phyloP scores from a whole-genome alignment of 345 rosid species.

The Gossypium longicalyx region DNA sequence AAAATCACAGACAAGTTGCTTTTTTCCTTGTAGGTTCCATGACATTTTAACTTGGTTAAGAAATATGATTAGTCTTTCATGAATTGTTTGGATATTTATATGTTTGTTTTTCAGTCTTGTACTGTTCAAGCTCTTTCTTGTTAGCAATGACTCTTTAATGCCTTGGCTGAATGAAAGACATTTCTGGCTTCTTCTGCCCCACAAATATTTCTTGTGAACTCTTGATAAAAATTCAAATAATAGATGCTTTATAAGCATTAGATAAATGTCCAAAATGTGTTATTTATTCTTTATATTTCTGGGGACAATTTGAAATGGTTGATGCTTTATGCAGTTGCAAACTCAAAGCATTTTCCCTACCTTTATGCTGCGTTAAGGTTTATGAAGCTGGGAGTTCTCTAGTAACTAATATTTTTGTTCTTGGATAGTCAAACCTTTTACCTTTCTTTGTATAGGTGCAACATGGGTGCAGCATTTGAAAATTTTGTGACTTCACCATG shows the following conservation, averaged over 20 bases:
- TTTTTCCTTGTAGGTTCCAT: slow-evolving; percentile 92
- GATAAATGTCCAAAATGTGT: background rate
- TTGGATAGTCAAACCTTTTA: background rate
- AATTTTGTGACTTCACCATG: background rate
- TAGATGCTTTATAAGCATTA: background rate
- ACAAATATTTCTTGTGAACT: slow-evolving; percentile 1
- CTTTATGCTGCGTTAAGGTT: background rate
- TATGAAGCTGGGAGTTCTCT: background rate
- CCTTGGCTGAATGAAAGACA: slow-evolving; percentile 9
- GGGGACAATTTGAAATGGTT: background rate
- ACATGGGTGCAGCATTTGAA: slow-evolving; percentile 2
- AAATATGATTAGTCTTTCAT: slow-evolving; percentile 20
- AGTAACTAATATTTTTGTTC: slow-evolving; percentile 8
- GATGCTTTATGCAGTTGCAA: background rate
- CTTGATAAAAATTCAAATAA: background rate
- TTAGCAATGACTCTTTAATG: slow-evolving; percentile 12
- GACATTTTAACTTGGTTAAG: slow-evolving; percentile 27
- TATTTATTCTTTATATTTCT: background rate
- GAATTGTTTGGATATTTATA: background rate
- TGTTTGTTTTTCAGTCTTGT: background rate
- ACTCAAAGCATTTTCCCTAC: background rate
- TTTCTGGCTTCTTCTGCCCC: background rate
- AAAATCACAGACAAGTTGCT: slow-evolving; percentile 98
- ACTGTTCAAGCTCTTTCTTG: background rate
- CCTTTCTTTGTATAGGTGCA: background rate